These are phyloP conservation scores for Phtheirospermum japonicum DNA, from an alignment of 257 asterid species.

Conservation along the genomic window DNA sequence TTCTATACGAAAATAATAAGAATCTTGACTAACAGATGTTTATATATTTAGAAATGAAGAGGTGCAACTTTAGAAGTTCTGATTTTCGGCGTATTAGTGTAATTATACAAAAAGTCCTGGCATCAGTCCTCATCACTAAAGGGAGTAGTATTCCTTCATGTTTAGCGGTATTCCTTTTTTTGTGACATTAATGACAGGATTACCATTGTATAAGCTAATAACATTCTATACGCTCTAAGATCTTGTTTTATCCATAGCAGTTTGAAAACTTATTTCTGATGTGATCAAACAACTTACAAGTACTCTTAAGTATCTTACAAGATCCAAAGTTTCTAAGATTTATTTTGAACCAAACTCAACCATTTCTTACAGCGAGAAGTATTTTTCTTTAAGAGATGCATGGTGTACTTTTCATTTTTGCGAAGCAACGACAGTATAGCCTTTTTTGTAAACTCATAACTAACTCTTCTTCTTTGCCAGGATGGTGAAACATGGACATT, in stretches of 20 bases:
- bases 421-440: constrained; percentile 2
- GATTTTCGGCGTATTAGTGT: background rate
- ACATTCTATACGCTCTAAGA: background rate
- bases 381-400: background rate
- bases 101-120: background rate
- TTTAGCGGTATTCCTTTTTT: background rate
- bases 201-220: background rate
- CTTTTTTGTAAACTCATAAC: background rate
- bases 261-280: background rate
- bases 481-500: constrained; percentile 96
- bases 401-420: background rate
- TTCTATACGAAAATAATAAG: background rate
- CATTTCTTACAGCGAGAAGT: background rate
- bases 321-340: too few species aligned
- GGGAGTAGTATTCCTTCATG: background rate
- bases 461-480: constrained; percentile 35
- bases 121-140: constrained; percentile 1
- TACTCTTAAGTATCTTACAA: background rate
- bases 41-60: background rate
- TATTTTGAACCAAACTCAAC: background rate
- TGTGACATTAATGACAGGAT: background rate
- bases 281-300: background rate
- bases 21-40: background rate
- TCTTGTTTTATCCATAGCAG: background rate
- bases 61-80: background rate